Base-by-base conservation (phyloP, 1,139 yeast species). In the Keqinozyma sinolaborantium region DNA sequence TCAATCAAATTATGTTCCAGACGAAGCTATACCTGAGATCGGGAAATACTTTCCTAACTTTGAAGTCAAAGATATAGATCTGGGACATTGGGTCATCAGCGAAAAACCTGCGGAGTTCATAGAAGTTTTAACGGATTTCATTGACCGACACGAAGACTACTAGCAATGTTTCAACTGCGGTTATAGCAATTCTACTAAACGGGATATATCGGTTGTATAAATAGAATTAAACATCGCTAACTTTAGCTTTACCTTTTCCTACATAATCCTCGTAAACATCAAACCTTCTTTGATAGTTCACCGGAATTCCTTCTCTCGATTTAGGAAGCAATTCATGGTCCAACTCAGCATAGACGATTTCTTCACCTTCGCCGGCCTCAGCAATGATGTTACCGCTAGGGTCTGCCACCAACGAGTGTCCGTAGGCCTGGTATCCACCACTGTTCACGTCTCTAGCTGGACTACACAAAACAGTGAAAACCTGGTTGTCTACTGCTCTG, bases 21-120 rank as follows among this genome's bases (percentile, higher is more conserved):
- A 90, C 55, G 97, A 88, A 38, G 77, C 75, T 18, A 58, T 88
- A 23, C 82, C 86, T 0, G 78, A 76, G 20, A 82, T 87, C 34
- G 95, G 94, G 2, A 63, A 65, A 35, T 84, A 75, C 48, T 92
- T 88, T 61, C 97, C 97, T 0, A 64, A 70, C 29, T 88, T 88
- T 50, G 84, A 77, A 38, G 60, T 85, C 9, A 67, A 74, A 30
- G 95, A 85, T 47, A 65, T 92, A 19, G 80, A 85, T 16, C 75
- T 88, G 2, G 97, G 97, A 1, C 98, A 92, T 57, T 92, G 97
- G 96, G 75, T 86, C 15, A 83, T 83, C 44, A 77, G 84, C 36
- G 95, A 86, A 47, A 78, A 81, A 42, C 95, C 95, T 1, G 45
- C 61, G 4, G 90, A 79, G 47, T 84, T 87, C 41, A 63, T 81